These are phyloP conservation scores for Cymbopogon flexuosus DNA, from an alignment of 202 grass and related monocot genomes.

Conservation along the genomic window DNA sequence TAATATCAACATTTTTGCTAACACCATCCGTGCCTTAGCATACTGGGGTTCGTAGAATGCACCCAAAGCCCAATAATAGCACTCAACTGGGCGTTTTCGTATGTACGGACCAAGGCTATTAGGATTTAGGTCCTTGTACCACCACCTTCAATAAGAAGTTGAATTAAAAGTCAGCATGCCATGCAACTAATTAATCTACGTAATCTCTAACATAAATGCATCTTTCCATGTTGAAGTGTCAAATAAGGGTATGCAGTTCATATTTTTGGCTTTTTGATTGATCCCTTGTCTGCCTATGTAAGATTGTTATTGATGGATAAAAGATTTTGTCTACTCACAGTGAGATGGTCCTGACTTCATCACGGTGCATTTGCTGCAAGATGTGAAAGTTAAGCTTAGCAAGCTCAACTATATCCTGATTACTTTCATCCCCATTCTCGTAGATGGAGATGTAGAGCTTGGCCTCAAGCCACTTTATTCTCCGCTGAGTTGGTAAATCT, in stretches of 20 bases:
- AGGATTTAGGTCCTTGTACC: background rate
- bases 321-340: conserved; percentile 10
- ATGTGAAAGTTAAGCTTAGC: conserved; percentile 35
- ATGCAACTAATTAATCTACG: background rate
- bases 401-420: conserved; percentile 12
- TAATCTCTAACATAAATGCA: background rate
- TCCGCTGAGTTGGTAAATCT: background rate
- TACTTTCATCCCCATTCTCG: background rate
- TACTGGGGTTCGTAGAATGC: conserved; percentile 7
- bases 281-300: too few species aligned
- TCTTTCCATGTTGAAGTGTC: background rate
- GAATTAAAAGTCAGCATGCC: background rate
- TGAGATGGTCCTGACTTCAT: conserved; percentile 18
- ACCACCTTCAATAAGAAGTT: conserved; percentile 3
- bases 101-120: background rate
- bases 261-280: too few species aligned
- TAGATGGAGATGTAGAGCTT: conserved; percentile 21
- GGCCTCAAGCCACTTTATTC: background rate
- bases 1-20: background rate
- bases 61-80: conserved; percentile 2
- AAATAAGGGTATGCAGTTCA: too few species aligned
- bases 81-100: background rate
- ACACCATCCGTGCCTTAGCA: background rate
- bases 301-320: background rate
- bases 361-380: conserved; percentile 23